Evolutionary conservation across 306 rosid species (phyloP), one percentile per base, ranked within the genome.

Genomic region (Quercus agrifolia): DNA sequence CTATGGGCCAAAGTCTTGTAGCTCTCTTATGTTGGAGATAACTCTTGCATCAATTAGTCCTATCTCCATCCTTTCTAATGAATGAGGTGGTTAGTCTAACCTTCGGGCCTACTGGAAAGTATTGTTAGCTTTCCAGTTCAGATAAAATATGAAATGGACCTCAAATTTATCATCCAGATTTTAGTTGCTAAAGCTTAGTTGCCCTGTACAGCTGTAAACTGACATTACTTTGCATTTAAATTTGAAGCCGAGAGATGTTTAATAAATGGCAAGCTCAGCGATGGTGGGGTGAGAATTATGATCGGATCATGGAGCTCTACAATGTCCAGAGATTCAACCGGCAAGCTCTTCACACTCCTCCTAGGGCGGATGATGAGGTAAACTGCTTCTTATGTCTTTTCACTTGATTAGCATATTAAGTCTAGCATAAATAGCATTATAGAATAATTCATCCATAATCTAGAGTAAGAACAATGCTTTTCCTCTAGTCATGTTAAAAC

Each of bases 261-360:
- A 83, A 93, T 75, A 96, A 88, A 83, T 87, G 92, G 93, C 88
- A 90, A 88, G 98, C 98, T 79, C 97, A 91, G 78, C 86, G 85
- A 68, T 96, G 99, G 99, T 95, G 99, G 99, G 97, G 96, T 4
- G 96, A 93, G 89, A 93, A 95, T 73, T 93, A 88, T 62, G 99
- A 95, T 78, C 83, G 97, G 30, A 89, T 96, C 80, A 89, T 87
- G 92, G 99, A 96, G 82, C 98, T 93, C 33, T 93, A 93, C 78
- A 93, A 96, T 41, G 97, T 93, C 20, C 96, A 86, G 88, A 88
- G 91, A 77, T 92, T 91, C 86, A 92, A 91, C 35, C 84, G 74
- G 38, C 96, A 90, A 86, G 91, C 91, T 85, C 87, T 92, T 21
- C 88, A 85, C 84, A 88, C 93, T 87, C 92, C 96, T 18, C 56